Evolutionary conservation across 257 asterid species (phyloP).

Genomic region (Marsdenia floribunda): DNA sequence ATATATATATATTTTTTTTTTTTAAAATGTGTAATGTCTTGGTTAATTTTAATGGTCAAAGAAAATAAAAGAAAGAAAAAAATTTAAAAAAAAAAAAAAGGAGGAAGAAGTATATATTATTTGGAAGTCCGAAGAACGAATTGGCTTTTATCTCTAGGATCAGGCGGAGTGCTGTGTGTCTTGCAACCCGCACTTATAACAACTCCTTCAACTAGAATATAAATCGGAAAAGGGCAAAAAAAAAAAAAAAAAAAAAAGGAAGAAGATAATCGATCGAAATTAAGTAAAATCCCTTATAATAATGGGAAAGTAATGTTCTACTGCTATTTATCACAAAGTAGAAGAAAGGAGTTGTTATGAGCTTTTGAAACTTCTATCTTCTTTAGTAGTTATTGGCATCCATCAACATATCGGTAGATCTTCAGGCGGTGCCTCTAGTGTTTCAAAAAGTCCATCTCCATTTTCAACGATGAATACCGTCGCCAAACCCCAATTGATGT

Average conservation of each 20-base stretch:
- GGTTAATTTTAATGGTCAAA: too few species aligned
- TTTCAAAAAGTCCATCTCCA: slow-evolving; percentile 54
- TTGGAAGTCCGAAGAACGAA: too few species aligned
- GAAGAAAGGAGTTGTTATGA: slow-evolving; percentile 8
- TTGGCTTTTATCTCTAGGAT: too few species aligned
- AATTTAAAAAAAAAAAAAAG: too few species aligned
- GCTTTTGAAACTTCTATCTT: not conserved
- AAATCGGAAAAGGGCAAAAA: slow-evolving; percentile 17
- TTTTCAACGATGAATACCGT: slow-evolving; percentile 73
- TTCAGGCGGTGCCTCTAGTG: slow-evolving; percentile 55
- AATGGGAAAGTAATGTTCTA: not conserved
- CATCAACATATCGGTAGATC: slow-evolving; percentile 62
- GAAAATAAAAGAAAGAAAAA: too few species aligned
- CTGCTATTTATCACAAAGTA: too few species aligned
- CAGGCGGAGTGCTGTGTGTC: too few species aligned
- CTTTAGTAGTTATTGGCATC: not conserved
- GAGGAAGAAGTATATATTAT: too few species aligned
- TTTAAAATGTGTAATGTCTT: too few species aligned
- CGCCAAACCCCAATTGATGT: slow-evolving; percentile 78
- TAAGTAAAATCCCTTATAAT: not conserved
- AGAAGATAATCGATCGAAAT: not conserved
- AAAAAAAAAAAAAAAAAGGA: not conserved
- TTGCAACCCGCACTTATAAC: too few species aligned
- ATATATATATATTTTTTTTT: too few species aligned
- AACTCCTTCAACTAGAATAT: not conserved